Base-by-base conservation (phyloP, 495 filamentous ascomycete species). In the Tuber melanosporum region DNA sequence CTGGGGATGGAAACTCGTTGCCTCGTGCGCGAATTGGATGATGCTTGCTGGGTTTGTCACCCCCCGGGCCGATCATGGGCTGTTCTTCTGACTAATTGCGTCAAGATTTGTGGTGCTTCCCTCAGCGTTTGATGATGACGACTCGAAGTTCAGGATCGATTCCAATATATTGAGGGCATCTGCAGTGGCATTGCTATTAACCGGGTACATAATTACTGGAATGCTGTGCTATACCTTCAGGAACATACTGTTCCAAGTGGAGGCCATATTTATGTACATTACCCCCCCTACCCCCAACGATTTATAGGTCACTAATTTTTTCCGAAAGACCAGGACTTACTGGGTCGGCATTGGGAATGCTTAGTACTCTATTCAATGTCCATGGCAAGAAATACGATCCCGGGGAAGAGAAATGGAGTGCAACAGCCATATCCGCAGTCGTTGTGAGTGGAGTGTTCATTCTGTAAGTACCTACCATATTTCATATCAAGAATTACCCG, bases 181-280 rank as follows among this genome's bases (percentile, higher is more conserved):
- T 26, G 70, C 78, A 19, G 76, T 79, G 46, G 41, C 49, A 9
- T 36, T 80, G 22, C 42, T 80, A 19, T 17, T 80, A 20, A 70
- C 78, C 47, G 78, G 76, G 9, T 80, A 80, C 69, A 49, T 80
- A 73, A 74, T 41, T 14, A 80, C 78, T 22, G 78, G 78, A 36
- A 45, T 80, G 44, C 41, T 80, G 17, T 80, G 78, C 52, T 80
- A 77, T 77, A 42, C 71, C 41, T 80, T 80, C 70, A 80, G 79
- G 77, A 80, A 80, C 71, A 72, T 75, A 17, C 19, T 80, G 17
- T 80, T 80, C 52, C 78, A 80, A 19, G 72, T 80, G 69, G 78
- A 80, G 77, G 66, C 73, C 20, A 75, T 80, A 22, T 80, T 80
- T 62, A 20, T 79, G 78, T 79, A 72, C 22, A 39, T 19, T 26